Base-by-base conservation (phyloP, 2,329 filamentous ascomycete genomes). In the Exophiala bonariae region DNA sequence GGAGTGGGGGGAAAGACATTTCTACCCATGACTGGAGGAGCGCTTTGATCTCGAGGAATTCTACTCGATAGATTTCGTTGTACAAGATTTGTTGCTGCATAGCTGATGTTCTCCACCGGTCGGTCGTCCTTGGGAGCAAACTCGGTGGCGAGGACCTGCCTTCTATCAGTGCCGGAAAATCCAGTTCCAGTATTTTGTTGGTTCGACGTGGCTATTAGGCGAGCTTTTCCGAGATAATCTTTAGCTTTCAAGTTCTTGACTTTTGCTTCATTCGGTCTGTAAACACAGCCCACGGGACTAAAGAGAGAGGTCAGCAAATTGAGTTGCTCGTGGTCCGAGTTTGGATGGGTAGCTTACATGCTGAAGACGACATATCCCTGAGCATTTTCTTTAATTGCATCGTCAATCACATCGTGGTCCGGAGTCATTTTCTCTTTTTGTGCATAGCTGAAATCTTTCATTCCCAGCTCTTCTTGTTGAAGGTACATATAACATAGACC, bases 181-280 rank as follows among this genome's bases (percentile, higher is more conserved):
- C 89, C 89, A 35, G 86, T 92, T 61, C 89, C 93, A 19, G 83
- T 86, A 67, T 91, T 92, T 55, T 80, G 73, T 45, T 85, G 80
- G 61, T 95, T 89, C 1, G 89, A 88, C 19, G 91, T 87, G 18
- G 93, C 93, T 7, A 99, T 88, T 26, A 99, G 76, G 50, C 89
- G 82, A n/a, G 93, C 90, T 69, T 96, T 96, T 52, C 93, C 93
- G 3, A 99, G 82, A 62, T 99, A 99, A 65, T 99, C 91, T 67
- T 97, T 97, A 17, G 90, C 89, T 75, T 96, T 96, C 61, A 99
- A 76, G 63, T 99, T 99, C 71, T 95, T 95, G 58, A 99, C 93
- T 70, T 99, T 99, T 55, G 93, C 91, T 62, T 95, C 91, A 65
- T 96, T 97, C 17, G 93, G 93, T 49, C 93, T 80, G 70, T 97